These are phyloP conservation scores for Yarrowia sp. DNA, from an alignment of 805 yeast species.

Conservation along the genomic window DNA sequence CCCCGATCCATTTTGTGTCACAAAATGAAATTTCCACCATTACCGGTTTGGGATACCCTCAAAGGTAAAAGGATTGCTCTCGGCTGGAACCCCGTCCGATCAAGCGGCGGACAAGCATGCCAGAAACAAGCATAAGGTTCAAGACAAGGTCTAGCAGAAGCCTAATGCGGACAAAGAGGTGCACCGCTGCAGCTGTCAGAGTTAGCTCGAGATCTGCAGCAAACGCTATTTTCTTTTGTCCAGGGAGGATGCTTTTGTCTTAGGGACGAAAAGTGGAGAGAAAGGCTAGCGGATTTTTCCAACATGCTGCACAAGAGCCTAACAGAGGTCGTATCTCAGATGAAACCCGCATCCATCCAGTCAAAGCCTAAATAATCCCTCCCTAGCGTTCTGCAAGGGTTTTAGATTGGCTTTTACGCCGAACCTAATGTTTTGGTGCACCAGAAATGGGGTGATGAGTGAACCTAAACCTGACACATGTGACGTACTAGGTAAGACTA, in stretches of 20 bases:
- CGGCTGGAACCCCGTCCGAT: conserved; percentile 4
- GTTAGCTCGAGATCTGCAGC: background rate
- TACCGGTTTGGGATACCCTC: background rate
- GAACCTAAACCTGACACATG: conserved; percentile 1
- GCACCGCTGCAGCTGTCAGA: background rate
- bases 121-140: background rate
- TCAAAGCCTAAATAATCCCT: background rate
- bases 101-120: conserved; percentile 22
- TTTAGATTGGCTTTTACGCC: background rate
- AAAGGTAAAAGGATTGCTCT: background rate
- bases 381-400: background rate
- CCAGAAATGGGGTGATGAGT: conserved; percentile 23
- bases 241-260: no score
- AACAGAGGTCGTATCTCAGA: no score
- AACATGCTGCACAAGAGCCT: no score
- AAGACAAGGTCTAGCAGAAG: background rate
- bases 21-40: no score
- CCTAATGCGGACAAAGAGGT: background rate
- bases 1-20: no score
- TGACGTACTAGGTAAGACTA: conserved; percentile 16
- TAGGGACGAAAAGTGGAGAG: background rate
- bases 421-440: background rate
- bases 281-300: background rate
- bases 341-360: no score
- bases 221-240: background rate